Evolutionary conservation across 352 stramenopile genomes (phyloP), one percentile per base, ranked within the genome.

Genomic region (Phytophthora pinifolia): DNA sequence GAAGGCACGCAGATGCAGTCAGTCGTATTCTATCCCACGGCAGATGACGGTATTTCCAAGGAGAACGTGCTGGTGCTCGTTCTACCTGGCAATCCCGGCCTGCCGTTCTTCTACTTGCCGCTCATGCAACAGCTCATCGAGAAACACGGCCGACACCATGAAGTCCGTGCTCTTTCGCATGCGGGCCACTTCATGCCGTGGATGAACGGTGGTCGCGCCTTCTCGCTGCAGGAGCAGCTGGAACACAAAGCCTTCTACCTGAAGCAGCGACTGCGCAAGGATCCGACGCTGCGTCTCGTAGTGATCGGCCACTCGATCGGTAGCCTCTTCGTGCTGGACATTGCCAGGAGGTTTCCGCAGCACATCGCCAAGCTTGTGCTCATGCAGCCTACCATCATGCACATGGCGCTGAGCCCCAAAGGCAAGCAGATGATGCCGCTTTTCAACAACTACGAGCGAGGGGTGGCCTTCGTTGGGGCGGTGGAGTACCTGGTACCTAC

Each of bases 281-380:
- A 91, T 50, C 78, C 76, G 17, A 53, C 48, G 10, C 64, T 89
- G 27, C 38, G 59, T 5, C 43, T 88, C 27, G 63, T 89, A 27
- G 33, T 91, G 22, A 74, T 88, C 49, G 75, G 72, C 22, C 81
- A 91, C 54, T 91, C 78, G 6, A 89, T 91, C 34, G 81, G 81
- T 25, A 60, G 63, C 29, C 82, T 75, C 51, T 60, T 91, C 6
- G 55, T 65, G 13, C 62, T 91, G 30, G 58, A 87, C 22, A 67
- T 91, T 41, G 70, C 79, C 4, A 46, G 63, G 41, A 54, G 60
- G 27, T 91, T 82, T 59, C 79, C 76, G 14, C 46, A 78, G 35
- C 72, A 74, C 20, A 64, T 89, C 35, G 67, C 57, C 36, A 86
- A 76, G 65, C 37, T 88, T 10, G 79, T 88, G 46, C 48, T 89